These are phyloP conservation scores for Tilletia walkeri DNA, from an alignment of 1,284 basidiomycete genomes.

Conservation along the genomic window DNA sequence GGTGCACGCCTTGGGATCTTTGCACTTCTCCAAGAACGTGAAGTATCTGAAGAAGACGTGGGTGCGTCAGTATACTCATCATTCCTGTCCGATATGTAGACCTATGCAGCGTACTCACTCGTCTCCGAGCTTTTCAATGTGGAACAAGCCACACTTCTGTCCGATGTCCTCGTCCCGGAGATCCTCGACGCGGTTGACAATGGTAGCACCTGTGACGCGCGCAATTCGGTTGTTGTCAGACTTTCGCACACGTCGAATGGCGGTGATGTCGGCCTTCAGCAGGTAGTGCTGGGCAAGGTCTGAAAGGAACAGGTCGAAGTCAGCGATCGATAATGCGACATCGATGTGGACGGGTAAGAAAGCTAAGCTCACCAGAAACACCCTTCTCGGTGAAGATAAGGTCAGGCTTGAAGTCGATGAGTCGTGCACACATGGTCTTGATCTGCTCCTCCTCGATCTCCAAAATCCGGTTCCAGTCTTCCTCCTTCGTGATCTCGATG, in stretches of 20 bases:
- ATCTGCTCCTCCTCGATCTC: constrained; percentile 98
- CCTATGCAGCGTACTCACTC: constrained; percentile 64
- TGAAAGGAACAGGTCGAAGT: not conserved
- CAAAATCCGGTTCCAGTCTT: constrained; percentile 87
- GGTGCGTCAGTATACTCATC: not conserved
- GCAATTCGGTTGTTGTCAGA: constrained; percentile 99
- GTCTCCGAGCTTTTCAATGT: constrained; percentile 95
- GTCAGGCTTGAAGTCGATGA: constrained; percentile 92
- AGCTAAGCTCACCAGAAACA: constrained; percentile 69
- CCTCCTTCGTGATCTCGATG: constrained; percentile 93
- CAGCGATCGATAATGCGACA: not conserved
- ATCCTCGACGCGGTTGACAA: constrained; percentile 95
- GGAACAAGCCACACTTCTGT: constrained; percentile 87
- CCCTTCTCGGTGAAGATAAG: constrained; percentile 97
- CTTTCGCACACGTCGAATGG: constrained; percentile 90
- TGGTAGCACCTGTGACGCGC: constrained; percentile 89
- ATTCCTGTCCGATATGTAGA: not conserved
- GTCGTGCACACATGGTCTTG: constrained; percentile 78
- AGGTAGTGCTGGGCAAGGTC: constrained; percentile 90
- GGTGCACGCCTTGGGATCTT: constrained; percentile 93
- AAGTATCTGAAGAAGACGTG: constrained; percentile 69
- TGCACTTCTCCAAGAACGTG: constrained; percentile 90
- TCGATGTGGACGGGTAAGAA: too few species aligned
- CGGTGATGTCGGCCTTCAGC: constrained; percentile 82
- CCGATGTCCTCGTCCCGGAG: constrained; percentile 87